Evolutionary conservation across 2,329 filamentous ascomycete species (phyloP), one percentile per base, ranked within the genome.

Genomic region (Neofusicoccum ribis): DNA sequence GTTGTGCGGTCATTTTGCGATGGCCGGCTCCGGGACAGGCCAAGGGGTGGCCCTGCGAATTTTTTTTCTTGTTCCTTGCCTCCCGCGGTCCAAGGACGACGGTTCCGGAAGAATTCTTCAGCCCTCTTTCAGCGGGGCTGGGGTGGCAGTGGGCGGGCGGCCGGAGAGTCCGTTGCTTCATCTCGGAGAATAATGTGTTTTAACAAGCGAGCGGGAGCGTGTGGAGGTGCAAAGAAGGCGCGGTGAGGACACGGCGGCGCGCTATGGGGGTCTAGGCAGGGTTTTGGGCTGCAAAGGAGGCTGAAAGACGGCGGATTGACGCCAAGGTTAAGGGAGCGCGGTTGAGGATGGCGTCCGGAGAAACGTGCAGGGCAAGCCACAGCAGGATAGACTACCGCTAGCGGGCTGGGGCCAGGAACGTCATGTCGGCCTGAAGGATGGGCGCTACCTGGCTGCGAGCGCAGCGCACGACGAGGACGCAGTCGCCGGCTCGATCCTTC

Each of bases 81-180:
- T 49, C 27, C 49, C 49, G 20, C 20, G 11, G 27, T 43, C 36
- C 11, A 14, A 20, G 15, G 31, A 58, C 17, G 39, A 58, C 23
- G 39, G 39, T 44, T 58, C 39, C 27, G n/a, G 41, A 14, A 47
- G 54, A 44, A 36, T 59, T 59, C 56, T 59, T 46, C 56, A 59
- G 41, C 56, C 56, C 43, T 59, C 56, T 59, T 59, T 59, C 56
- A 59, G 56, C 56, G 56, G 56, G 56, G 41, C 56, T 59, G 56
- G 41, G 41, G 9, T 9, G n/a, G 23, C 12, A 5, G 37, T 27
- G 39, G 52, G 20, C 9, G 36, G 37, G 37, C 39, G 37, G 37
- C 39, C 36, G 52, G 20, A 44, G 31, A 11, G 41, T 46, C 56
- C 56, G 56, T 47, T 46, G 23, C 41, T 34, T 59, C 56, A 59